Conservation (phyloP, 164 flowering plant genomes). For the Paratinospora sagittata region DNA sequence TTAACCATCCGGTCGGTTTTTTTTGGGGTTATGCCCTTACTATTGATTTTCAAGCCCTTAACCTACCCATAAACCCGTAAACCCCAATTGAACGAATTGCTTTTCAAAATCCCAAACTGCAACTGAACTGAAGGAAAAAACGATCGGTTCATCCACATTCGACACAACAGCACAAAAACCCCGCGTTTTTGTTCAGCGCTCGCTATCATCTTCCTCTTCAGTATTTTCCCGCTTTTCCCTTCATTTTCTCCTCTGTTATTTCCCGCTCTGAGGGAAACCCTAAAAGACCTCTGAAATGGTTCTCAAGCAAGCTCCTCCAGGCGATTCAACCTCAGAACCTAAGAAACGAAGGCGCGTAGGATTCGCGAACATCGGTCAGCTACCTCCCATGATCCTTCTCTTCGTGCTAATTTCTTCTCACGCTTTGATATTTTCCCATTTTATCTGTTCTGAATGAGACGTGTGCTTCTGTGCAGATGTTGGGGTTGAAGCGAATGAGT, state of each 20-base stretch:
- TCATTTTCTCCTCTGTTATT: background rate
- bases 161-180: too few species aligned
- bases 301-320: constrained; percentile 35
- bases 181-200: background rate
- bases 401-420: background rate
- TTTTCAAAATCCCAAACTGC: too few species aligned
- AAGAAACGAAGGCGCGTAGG: constrained; percentile 67
- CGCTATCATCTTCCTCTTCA: background rate
- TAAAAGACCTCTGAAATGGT: constrained; percentile 38
- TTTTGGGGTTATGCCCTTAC: too few species aligned
- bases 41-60: too few species aligned
- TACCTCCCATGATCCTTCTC: constrained; percentile 2
- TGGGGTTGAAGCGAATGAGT: constrained; percentile 75
- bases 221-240: constrained; percentile 11
- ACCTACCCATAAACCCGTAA: too few species aligned
- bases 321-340: constrained; percentile 42
- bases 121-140: too few species aligned
- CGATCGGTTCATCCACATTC: too few species aligned
- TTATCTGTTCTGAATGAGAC: background rate
- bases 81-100: too few species aligned
- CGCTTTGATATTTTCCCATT: background rate
- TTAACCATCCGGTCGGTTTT: too few species aligned
- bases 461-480: constrained; percentile 40
- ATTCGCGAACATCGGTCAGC: constrained; percentile 33
- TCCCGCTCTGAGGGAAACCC: constrained; percentile 42